phyloP scores from a whole-genome alignment of 495 filamentous ascomycete species.

The Penicillium verhagenii region DNA sequence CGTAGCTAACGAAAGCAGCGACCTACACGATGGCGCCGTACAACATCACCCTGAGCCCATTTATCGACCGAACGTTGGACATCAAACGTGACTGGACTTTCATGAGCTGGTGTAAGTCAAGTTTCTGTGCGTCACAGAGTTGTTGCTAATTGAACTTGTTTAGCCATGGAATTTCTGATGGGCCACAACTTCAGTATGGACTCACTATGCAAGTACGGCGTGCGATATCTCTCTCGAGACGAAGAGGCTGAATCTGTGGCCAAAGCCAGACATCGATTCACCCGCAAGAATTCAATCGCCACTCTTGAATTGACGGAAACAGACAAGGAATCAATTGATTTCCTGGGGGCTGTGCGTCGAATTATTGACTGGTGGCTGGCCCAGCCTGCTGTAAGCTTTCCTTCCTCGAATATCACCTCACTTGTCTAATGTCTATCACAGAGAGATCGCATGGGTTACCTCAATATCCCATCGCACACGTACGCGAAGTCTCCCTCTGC shows the following conservation, averaged over 20 bases:
- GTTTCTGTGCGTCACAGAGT: background rate
- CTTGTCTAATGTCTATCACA: background rate
- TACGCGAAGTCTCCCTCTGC: slow-evolving; percentile 25
- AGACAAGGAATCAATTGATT: slow-evolving; percentile 56
- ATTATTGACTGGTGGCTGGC: slow-evolving; percentile 50
- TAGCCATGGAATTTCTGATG: slow-evolving; percentile 62
- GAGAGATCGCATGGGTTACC: background rate
- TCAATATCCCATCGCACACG: background rate
- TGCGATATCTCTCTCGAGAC: slow-evolving; percentile 66
- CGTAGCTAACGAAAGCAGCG: slow-evolving; percentile 29
- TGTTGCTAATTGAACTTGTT: slow-evolving; percentile 7
- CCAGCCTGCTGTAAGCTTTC: slow-evolving; percentile 15
- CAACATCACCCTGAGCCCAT: slow-evolving; percentile 65
- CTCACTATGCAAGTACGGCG: slow-evolving; percentile 54
- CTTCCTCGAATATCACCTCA: background rate
- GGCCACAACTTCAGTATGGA: slow-evolving; percentile 63
- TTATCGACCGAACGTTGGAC: slow-evolving; percentile 45
- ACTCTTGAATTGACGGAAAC: slow-evolving; percentile 53
- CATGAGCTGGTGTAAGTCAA: slow-evolving; percentile 48
- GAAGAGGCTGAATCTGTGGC: slow-evolving; percentile 53
- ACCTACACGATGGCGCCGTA: slow-evolving; percentile 64
- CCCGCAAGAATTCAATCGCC: slow-evolving; percentile 24
- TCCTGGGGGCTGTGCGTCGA: slow-evolving; percentile 48
- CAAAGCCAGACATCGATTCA: slow-evolving; percentile 23
- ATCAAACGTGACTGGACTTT: slow-evolving; percentile 56